Percentiles rank a stretch among this genome's conserved stretches.
Evolutionary conservation across 2,329 filamentous ascomycete species (phyloP).

Genomic region (Penicillium sp.): DNA sequence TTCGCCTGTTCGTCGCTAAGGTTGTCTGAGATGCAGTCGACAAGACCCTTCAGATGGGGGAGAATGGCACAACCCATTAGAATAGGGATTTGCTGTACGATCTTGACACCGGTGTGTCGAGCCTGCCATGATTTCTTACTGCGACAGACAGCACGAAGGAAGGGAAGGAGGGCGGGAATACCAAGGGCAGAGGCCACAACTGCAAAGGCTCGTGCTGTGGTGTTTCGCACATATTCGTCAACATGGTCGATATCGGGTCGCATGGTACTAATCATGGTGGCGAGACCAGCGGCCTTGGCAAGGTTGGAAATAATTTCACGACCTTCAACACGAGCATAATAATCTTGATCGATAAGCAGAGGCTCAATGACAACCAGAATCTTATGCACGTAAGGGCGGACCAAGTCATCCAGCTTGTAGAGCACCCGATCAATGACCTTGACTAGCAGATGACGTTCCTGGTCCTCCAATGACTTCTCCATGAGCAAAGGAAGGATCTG

Average conservation of each 20-base stretch:
- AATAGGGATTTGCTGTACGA: constrained; percentile 97
- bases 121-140: constrained; percentile 99
- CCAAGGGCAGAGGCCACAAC: constrained; percentile 95
- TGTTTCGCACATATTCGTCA: constrained; percentile 97
- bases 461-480: constrained; percentile 97
- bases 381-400: constrained; percentile 95
- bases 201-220: constrained; percentile 92
- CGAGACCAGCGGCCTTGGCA: constrained; percentile 90
- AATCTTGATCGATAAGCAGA: constrained; percentile 98
- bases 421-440: constrained; percentile 98
- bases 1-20: constrained; percentile 98
- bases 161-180: constrained; percentile 90
- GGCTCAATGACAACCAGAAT: constrained; percentile 98
- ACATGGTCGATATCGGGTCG: constrained; percentile 97
- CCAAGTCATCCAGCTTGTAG: constrained; percentile 96
- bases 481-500: constrained; percentile 95
- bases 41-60: constrained; percentile 89
- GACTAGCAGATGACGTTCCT: constrained; percentile 95
- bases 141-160: constrained; percentile 90
- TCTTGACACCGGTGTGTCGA: constrained; percentile 96
- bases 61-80: constrained; percentile 97
- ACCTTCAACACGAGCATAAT: constrained; percentile 96
- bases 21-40: constrained; percentile 94
- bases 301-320: constrained; percentile 98
- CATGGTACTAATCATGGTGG: constrained; percentile 99